These are phyloP conservation scores for Pseudocercospora fijiensis DNA, from an alignment of 2,329 filamentous ascomycete genomes.

Conservation along the genomic window DNA sequence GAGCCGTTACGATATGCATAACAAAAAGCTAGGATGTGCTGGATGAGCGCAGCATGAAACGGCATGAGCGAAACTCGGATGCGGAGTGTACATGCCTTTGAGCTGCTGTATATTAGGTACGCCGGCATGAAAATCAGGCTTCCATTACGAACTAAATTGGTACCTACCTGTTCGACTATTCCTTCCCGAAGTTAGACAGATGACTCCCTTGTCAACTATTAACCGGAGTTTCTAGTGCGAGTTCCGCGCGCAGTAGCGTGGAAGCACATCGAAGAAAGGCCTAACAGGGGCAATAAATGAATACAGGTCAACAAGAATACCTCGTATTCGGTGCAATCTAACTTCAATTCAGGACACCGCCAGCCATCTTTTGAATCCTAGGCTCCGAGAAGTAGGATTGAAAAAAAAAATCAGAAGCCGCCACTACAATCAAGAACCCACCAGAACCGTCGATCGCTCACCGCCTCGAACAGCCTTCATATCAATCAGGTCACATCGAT, in stretches of 20 bases:
- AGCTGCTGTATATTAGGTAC: conserved; percentile 27
- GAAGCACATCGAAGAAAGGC: too few species aligned
- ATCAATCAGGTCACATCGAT: too few species aligned
- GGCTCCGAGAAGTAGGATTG: too few species aligned
- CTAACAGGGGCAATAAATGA: too few species aligned
- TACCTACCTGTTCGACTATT: background rate
- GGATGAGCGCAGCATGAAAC: conserved; percentile 1
- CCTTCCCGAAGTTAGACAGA: background rate
- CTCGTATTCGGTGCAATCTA: too few species aligned
- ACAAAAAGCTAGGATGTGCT: conserved; percentile 6
- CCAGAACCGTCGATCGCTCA: too few species aligned
- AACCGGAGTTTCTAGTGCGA: background rate
- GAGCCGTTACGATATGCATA: conserved; percentile 7
- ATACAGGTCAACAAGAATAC: too few species aligned
- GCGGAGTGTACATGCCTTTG: conserved; percentile 23
- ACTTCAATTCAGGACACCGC: too few species aligned
- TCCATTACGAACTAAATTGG: conserved; percentile 7
- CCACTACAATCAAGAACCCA: too few species aligned
- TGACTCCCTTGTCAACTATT: background rate
- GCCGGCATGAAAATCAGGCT: conserved; percentile 21
- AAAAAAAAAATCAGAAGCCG: too few species aligned
- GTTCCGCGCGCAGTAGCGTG: background rate
- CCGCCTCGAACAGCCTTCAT: too few species aligned
- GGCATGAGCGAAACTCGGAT: conserved; percentile 2
- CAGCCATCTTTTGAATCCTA: too few species aligned